Conservation (phyloP, 176 grass and related monocot genomes). For the Eragrostis curvula region DNA sequence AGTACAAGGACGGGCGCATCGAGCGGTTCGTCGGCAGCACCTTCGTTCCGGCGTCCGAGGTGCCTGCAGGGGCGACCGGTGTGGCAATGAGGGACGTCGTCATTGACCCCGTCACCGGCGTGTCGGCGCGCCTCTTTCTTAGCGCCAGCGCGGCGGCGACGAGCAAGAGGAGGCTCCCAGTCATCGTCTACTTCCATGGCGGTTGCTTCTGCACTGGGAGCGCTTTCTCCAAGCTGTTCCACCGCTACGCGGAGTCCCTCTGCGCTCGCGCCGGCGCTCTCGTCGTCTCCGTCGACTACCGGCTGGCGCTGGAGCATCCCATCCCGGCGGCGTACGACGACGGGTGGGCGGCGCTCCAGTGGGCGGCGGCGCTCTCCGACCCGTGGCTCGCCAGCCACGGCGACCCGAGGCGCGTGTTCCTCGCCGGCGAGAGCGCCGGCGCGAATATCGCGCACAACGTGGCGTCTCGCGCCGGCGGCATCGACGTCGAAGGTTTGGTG, state of each 20-base stretch:
- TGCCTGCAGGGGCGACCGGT: not conserved
- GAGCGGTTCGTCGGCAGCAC: slow-evolving; percentile 1
- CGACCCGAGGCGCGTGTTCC: not conserved
- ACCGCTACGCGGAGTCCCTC: not conserved
- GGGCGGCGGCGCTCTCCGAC: not conserved
- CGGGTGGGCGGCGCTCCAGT: not conserved
- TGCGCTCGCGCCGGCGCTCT: not conserved
- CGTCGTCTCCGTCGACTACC: not conserved
- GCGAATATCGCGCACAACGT: slow-evolving; percentile 68
- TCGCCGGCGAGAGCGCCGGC: slow-evolving; percentile 52
- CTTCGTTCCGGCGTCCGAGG: not conserved
- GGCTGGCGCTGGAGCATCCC: not conserved
- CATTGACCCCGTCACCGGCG: not conserved
- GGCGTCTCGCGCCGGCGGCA: not conserved
- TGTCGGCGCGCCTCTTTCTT: slow-evolving; percentile 8
- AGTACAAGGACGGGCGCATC: not conserved
- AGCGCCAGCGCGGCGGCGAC: not conserved
- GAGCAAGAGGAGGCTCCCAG: not conserved
- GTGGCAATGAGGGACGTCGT: slow-evolving; percentile 37
- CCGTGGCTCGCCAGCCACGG: not conserved
- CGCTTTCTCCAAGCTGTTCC: not conserved
- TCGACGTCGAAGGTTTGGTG: not conserved
- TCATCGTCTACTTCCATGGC: not conserved
- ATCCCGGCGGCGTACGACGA: not conserved
- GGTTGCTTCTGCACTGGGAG: not conserved